phyloP scores from a whole-genome alignment of 805 yeast genomes.

The Kazachstania viticola region DNA sequence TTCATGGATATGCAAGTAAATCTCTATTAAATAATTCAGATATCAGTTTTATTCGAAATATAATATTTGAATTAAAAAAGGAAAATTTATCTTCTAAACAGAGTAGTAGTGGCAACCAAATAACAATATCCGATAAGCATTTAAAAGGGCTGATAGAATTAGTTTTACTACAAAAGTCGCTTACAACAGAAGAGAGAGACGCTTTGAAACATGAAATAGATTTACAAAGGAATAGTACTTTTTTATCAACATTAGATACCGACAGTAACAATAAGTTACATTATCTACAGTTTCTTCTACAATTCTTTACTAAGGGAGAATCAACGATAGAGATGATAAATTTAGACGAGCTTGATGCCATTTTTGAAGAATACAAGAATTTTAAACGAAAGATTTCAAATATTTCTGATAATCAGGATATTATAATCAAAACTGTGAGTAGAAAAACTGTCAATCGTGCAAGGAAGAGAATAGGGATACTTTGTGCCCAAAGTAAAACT shows the following conservation, averaged over 20 bases:
- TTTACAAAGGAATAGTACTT: background rate
- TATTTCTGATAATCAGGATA: background rate
- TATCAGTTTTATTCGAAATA: conserved; percentile 1
- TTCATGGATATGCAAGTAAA: conserved; percentile 5
- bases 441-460: conserved; percentile 3
- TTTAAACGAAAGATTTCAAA: background rate
- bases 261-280: background rate
- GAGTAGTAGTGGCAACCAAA: background rate
- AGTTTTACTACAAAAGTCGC: background rate
- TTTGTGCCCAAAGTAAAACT: background rate
- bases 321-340: background rate
- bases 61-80: background rate
- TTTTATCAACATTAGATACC: background rate
- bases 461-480: conserved; percentile 3
- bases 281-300: background rate
- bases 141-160: conserved; percentile 3
- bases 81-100: background rate
- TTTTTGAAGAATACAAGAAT: background rate
- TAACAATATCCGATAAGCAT: conserved; percentile 4
- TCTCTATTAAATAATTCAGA: conserved; percentile 2
- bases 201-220: background rate
- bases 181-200: background rate
- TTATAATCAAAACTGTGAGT: conserved; percentile 1
- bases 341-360: background rate
- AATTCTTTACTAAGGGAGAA: background rate